Conservation (phyloP, 2,329 filamentous ascomycete species). For the Catunica adiposa region DNA sequence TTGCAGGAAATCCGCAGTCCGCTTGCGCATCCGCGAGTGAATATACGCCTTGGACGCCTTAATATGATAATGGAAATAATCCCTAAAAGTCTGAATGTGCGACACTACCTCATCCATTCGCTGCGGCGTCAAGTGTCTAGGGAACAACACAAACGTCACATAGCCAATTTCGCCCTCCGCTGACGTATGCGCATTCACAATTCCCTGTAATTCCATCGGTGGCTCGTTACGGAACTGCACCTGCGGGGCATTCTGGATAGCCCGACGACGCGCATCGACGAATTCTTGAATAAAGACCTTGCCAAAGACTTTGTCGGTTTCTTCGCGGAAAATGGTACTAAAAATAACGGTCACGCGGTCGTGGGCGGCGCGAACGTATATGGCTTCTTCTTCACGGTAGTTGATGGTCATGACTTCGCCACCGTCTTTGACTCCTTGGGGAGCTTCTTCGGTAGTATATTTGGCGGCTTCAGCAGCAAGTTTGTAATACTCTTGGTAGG, state of each 20-base stretch:
- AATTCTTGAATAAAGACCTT: slow-evolving; percentile 99
- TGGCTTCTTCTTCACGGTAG: slow-evolving; percentile 96
- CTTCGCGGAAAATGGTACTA: slow-evolving; percentile 93
- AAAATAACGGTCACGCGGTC: slow-evolving; percentile 98
- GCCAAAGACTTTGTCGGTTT: slow-evolving; percentile 92
- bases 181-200: slow-evolving; percentile 63
- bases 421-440: slow-evolving; percentile 75
- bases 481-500: slow-evolving; percentile 81
- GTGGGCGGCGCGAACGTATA: slow-evolving; percentile 95
- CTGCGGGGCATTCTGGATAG: slow-evolving; percentile 95
- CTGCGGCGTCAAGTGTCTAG: slow-evolving; percentile 79
- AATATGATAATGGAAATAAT: slow-evolving; percentile 99
- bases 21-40: slow-evolving; percentile 91
- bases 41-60: slow-evolving; percentile 99
- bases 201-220: slow-evolving; percentile 73
- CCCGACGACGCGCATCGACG: slow-evolving; percentile 83
- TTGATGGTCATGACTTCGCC: slow-evolving; percentile 91
- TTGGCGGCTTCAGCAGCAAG: slow-evolving; percentile 77
- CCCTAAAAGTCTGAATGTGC: slow-evolving; percentile 98
- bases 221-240: slow-evolving; percentile 92
- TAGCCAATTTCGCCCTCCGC: slow-evolving; percentile 83
- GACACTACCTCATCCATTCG: slow-evolving; percentile 90
- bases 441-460: slow-evolving; percentile 86
- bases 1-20: slow-evolving; percentile 96
- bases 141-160: slow-evolving; percentile 96